phyloP scores from a whole-genome alignment of 164 flowering plant genomes.

The Berberis thunbergii region DNA sequence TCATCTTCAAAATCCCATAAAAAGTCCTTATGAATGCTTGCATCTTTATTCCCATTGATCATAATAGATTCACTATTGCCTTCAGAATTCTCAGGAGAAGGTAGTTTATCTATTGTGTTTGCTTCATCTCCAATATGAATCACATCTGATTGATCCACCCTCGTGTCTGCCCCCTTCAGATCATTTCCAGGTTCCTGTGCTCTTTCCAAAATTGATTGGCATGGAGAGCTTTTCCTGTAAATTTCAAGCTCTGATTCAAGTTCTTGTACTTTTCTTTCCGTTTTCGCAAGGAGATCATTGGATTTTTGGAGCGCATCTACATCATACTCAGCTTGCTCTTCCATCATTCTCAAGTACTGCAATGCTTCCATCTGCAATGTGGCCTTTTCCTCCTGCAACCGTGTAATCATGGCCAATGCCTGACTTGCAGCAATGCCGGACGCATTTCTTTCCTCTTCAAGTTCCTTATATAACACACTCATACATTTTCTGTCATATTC shows the following conservation, averaged over 20 bases:
- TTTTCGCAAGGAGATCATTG: conserved; percentile 61
- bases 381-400: conserved; percentile 94
- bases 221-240: conserved; percentile 26
- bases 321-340: conserved; percentile 94
- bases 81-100: conserved; percentile 10
- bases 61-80: conserved; percentile 6
- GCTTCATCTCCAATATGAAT: conserved; percentile 7
- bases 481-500: conserved; percentile 52
- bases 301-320: conserved; percentile 68
- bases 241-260: conserved; percentile 62
- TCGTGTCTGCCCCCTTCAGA: conserved; percentile 10
- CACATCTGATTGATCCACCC: conserved; percentile 8
- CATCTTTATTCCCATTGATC: conserved; percentile 4
- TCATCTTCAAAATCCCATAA: conserved; percentile 44
- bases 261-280: conserved; percentile 70
- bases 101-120: neutral
- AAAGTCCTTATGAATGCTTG: conserved; percentile 10
- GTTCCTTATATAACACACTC: conserved; percentile 53
- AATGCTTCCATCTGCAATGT: conserved; percentile 81
- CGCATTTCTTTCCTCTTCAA: conserved; percentile 94
- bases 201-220: conserved; percentile 22
- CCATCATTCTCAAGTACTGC: conserved; percentile 88
- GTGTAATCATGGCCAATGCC: conserved; percentile 96
- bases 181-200: conserved; percentile 12
- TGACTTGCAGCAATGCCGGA: conserved; percentile 78